Conservation (phyloP, 306 rosid genomes). For the Potentilla sterilis region DNA sequence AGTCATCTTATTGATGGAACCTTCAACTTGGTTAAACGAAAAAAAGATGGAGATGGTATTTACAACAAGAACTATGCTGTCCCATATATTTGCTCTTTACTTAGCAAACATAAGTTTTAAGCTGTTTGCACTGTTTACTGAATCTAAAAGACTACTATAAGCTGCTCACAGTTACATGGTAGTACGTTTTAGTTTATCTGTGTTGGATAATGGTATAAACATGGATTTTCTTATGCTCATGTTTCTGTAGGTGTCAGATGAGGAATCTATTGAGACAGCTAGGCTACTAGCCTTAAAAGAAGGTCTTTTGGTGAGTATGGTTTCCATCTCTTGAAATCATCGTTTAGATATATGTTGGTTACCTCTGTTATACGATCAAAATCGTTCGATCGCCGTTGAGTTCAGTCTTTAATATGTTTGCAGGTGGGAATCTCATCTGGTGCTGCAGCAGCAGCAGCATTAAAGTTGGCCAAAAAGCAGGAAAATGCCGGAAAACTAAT, state of each 20-base stretch:
- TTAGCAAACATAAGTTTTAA: no score
- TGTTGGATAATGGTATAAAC: not conserved
- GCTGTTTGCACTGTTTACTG: no score
- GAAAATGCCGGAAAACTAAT: constrained; percentile 80
- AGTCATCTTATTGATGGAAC: not conserved
- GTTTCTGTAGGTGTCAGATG: constrained; percentile 44
- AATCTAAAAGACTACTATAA: no score
- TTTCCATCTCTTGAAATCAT: not conserved
- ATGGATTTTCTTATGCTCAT: not conserved
- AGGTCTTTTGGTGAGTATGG: constrained; percentile 35
- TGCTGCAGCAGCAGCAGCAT: constrained; percentile 74
- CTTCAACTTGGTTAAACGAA: not conserved
- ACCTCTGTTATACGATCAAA: no score
- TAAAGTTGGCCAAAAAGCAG: constrained; percentile 60
- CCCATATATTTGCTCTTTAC: no score
- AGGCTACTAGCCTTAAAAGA: constrained; percentile 69
- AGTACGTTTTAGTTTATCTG: not conserved
- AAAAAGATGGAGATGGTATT: not conserved
- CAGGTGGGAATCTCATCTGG: constrained; percentile 88
- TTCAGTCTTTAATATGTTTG: constrained; percentile 23
- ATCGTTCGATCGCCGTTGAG: no score
- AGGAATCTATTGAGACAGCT: constrained; percentile 74
- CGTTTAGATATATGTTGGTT: no score
- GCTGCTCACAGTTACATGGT: not conserved
- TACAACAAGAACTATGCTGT: not conserved